Evolutionary conservation across 2,329 filamentous ascomycete genomes (phyloP).

Genomic region (Fusarium sp.): DNA sequence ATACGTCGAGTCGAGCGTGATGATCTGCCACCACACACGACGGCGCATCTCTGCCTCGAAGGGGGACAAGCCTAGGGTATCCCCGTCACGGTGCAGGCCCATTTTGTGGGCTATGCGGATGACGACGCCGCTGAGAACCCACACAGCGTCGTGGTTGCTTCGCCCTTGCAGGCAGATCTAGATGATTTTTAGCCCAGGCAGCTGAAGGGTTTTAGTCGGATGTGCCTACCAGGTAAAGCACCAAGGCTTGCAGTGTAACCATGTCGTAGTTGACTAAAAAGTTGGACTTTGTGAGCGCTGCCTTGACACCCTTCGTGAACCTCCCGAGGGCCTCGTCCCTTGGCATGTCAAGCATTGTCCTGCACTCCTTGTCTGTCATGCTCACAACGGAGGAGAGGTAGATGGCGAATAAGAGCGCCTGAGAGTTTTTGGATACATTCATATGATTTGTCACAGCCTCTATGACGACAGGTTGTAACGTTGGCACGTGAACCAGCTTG

Average conservation of each 20-base stretch:
- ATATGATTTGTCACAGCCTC: not conserved
- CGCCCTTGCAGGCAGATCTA: conserved; percentile 20
- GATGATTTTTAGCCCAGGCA: not conserved
- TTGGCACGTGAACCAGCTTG: conserved; percentile 20
- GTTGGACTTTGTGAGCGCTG: conserved; percentile 3
- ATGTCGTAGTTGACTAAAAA: conserved; percentile 10
- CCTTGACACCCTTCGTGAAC: conserved; percentile 13
- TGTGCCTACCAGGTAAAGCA: conserved; percentile 13
- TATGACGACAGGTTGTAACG: conserved; percentile 3
- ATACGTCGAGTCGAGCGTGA: conserved; percentile 24
- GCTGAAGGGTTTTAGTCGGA: not conserved
- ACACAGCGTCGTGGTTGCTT: not conserved
- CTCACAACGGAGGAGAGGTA: conserved; percentile 9
- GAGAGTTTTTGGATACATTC: not conserved
- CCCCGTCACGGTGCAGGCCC: conserved; percentile 38
- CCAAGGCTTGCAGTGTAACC: conserved; percentile 12
- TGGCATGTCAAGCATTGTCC: not conserved
- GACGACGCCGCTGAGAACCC: conserved; percentile 28
- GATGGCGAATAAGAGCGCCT: conserved; percentile 17
- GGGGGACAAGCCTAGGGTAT: conserved; percentile 14
- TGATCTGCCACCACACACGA: conserved; percentile 39
- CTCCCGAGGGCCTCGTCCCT: not conserved
- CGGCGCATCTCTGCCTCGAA: conserved; percentile 34
- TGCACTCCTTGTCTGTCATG: conserved; percentile 5
- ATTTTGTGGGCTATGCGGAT: conserved; percentile 32